A percentile compares a stretch with the other conserved stretches of the same genome.
These are phyloP conservation scores for Penicillium sp. DNA, from an alignment of 2,329 filamentous ascomycete species.

Conservation along the genomic window DNA sequence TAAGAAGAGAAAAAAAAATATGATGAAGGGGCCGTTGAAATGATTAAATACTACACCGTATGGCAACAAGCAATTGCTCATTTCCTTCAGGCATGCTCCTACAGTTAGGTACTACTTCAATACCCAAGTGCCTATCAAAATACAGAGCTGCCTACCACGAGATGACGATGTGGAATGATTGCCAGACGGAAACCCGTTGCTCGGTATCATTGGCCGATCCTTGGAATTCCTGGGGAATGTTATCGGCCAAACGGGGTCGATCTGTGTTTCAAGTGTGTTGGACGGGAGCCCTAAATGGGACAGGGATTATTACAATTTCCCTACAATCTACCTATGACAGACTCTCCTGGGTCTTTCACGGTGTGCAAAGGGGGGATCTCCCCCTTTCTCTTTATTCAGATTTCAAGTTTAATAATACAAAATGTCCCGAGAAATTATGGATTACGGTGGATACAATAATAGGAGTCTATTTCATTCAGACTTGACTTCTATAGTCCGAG, in stretches of 20 bases:
- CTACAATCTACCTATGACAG: constrained; percentile 1
- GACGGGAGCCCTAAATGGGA: constrained; percentile 13
- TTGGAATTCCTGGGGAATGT: constrained; percentile 26
- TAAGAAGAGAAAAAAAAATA: neutral
- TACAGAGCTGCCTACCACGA: constrained; percentile 12
- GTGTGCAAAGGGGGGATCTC: constrained; percentile 1
- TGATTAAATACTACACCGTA: constrained; percentile 10
- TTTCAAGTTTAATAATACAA: neutral
- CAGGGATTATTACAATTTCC: neutral
- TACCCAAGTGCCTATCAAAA: constrained; percentile 19
- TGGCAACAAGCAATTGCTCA: neutral
- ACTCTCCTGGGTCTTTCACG: neutral
- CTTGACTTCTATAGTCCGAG: constrained; percentile 25
- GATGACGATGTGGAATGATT: constrained; percentile 29
- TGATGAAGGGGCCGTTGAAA: neutral
- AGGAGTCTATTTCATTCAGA: constrained; percentile 24
- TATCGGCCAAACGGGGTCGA: constrained; percentile 26
- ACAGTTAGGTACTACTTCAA: constrained; percentile 13
- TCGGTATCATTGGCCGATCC: constrained; percentile 25
- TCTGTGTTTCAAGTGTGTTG: constrained; percentile 27
- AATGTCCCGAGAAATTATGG: constrained; percentile 15
- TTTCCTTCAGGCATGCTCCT: constrained; percentile 12
- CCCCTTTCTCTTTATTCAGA: neutral
- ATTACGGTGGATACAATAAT: constrained; percentile 15
- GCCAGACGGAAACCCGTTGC: constrained; percentile 14